Evolutionary conservation across 805 yeast species (phyloP).

Genomic region (Kodamaea restingae): DNA sequence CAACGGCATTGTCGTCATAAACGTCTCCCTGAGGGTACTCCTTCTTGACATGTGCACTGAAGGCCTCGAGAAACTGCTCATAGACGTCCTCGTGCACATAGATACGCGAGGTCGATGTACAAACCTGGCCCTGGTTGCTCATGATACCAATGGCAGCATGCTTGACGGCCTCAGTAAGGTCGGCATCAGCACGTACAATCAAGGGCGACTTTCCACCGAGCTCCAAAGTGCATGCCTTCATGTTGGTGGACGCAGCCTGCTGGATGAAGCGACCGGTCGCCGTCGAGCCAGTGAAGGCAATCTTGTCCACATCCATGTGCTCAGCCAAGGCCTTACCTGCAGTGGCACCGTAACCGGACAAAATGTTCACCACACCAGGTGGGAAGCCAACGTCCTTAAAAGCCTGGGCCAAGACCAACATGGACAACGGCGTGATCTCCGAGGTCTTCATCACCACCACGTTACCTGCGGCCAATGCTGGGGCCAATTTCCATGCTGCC

Average conservation of each 20-base stretch:
- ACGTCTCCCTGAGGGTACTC: conserved; percentile 57
- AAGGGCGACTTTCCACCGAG: conserved; percentile 74
- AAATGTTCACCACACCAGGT: conserved; percentile 68
- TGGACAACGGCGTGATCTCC: conserved; percentile 71
- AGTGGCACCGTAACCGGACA: conserved; percentile 64
- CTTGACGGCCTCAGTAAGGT: conserved; percentile 59
- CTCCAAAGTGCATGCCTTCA: conserved; percentile 64
- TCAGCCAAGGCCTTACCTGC: conserved; percentile 67
- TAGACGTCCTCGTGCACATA: conserved; percentile 54
- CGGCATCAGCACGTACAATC: conserved; percentile 60
- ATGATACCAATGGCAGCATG: conserved; percentile 67
- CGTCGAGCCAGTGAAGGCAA: conserved; percentile 57
- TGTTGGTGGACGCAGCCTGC: conserved; percentile 53
- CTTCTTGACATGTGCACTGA: conserved; percentile 43
- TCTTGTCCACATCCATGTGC: conserved; percentile 47
- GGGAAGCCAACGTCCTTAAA: conserved; percentile 70
- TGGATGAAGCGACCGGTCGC: conserved; percentile 64
- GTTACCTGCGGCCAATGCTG: conserved; percentile 80
- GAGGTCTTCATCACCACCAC: conserved; percentile 68
- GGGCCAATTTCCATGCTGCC: conserved; percentile 81
- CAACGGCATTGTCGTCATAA: conserved; percentile 42
- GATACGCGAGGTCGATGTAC: conserved; percentile 64
- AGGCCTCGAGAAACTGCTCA: conserved; percentile 46
- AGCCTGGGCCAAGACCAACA: conserved; percentile 55
- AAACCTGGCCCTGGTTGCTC: conserved; percentile 64